Base-by-base conservation (phyloP, 2,329 filamentous ascomycete genomes). In the Fusarium xyrophilum region DNA sequence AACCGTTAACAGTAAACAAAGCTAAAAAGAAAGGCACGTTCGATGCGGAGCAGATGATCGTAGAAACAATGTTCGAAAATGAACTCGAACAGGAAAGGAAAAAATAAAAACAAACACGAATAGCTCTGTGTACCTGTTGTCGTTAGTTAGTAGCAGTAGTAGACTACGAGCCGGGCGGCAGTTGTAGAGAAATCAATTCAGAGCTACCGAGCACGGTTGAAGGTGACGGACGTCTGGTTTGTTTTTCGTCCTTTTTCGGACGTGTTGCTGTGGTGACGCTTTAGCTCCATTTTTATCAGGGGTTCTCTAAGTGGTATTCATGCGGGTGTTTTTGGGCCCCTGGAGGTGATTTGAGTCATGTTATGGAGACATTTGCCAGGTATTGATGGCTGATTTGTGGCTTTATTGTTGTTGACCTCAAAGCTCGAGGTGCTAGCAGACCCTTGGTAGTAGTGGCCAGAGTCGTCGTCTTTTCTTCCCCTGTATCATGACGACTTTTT, bases 151-250 rank as follows among this genome's bases (percentile, higher is more conserved):
- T 46, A 19, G 27, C 21, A 48, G 46, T 47, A 48, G 46, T 25
- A 35, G 46, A 48, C 46, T 48, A 71, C 57, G 21, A 27, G 32
- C 50, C 50, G 27, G 50, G 50, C 33, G 43, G n/a, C 50, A 23
- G 38, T 57, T 66, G 27, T 54, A 46, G 40, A 55, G 62, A 55
- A 59, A 54, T 60, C 32, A 57, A 53, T 61, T 65, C 46, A 40
- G 50, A 63, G 54, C 39, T 63, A 51, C 64, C 56, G 55, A 65
- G 62, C 63, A 66, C 60, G 58, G 47, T 43, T 68, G 43, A 21
- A 60, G 68, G 72, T 74, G 74, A 73, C 72, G 70, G 74, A 73
- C 72, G 70, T 73, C 61, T 65, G 35, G 60, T 71, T 71, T 68
- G 68, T 74, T 67, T 71, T 70, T 52, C n/a, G 56, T 35, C 23